phyloP scores from a whole-genome alignment of 208 protist species.

The Crithidia acanthocephali region DNA sequence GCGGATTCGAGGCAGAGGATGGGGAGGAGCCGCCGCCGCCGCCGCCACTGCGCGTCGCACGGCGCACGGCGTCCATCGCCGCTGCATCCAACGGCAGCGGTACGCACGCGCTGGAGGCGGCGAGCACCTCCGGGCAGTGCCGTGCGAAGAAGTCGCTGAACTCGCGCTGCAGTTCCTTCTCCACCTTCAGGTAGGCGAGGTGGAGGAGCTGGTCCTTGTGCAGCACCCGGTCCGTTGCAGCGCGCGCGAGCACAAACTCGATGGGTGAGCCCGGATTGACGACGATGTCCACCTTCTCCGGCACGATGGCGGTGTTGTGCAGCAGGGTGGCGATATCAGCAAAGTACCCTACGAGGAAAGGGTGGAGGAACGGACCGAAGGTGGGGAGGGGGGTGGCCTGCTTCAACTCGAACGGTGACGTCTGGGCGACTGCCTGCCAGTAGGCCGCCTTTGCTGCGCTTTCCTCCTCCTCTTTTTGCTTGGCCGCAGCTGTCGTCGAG shows the following conservation, averaged over 20 bases:
- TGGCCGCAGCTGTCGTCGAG: not conserved
- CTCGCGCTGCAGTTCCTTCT: constrained; percentile 77
- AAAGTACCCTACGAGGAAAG: constrained; percentile 89
- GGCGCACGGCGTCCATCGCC: constrained; percentile 23
- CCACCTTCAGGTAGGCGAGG: constrained; percentile 72
- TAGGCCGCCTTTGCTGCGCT: constrained; percentile 32
- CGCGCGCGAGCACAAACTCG: constrained; percentile 86
- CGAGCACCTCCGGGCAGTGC: constrained; percentile 70
- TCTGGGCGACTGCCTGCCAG: constrained; percentile 42
- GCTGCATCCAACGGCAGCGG: constrained; percentile 48
- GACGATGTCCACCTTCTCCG: constrained; percentile 85
- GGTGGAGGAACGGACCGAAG: constrained; percentile 66
- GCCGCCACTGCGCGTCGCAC: constrained; percentile 19
- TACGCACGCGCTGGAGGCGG: constrained; percentile 75
- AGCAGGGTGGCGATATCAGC: constrained; percentile 87
- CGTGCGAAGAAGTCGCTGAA: constrained; percentile 70
- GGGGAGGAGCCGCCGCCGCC: not conserved
- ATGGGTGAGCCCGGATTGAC: constrained; percentile 83
- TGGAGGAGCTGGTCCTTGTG: constrained; percentile 74
- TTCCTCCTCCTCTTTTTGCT: not conserved
- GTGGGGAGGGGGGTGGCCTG: constrained; percentile 77
- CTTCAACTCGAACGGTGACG: constrained; percentile 60
- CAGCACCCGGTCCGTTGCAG: constrained; percentile 80
- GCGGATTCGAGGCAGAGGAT: constrained; percentile 28
- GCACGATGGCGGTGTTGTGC: constrained; percentile 87